These are phyloP conservation scores for Colletotrichum musicola DNA, from an alignment of 2,329 filamentous ascomycete genomes.

Conservation along the genomic window DNA sequence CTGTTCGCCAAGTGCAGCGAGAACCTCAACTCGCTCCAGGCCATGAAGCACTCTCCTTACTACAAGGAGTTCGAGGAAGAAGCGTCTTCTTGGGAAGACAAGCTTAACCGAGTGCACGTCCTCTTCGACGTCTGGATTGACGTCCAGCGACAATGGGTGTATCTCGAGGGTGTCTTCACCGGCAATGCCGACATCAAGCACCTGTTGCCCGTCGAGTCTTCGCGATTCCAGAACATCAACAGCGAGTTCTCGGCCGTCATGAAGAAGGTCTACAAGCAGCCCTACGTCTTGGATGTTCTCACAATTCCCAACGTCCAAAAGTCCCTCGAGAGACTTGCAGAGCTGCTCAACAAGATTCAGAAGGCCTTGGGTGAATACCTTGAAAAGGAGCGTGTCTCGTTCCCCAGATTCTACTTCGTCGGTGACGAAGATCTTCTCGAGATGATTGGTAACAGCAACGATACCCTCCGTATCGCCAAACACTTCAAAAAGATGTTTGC, in stretches of 20 bases:
- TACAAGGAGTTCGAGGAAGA: slow-evolving; percentile 99
- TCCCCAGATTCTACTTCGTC: slow-evolving; percentile 99
- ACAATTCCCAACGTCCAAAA: slow-evolving; percentile 97
- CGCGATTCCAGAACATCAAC: slow-evolving; percentile 98
- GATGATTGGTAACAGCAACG: slow-evolving; percentile 99
- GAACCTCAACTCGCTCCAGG: slow-evolving; percentile 95
- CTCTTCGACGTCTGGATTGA: slow-evolving; percentile 99
- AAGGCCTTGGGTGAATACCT: slow-evolving; percentile 98
- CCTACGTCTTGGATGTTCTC: slow-evolving; percentile 94
- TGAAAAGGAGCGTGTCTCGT: slow-evolving; percentile 96
- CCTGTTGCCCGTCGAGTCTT: slow-evolving; percentile 94
- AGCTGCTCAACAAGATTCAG: slow-evolving; percentile 98
- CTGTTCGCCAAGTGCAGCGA: slow-evolving; percentile 99
- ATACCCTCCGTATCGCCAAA: slow-evolving; percentile 94
- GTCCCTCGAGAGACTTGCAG: slow-evolving; percentile 93
- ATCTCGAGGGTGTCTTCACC: slow-evolving; percentile 98
- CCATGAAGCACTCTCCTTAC: slow-evolving; percentile 98
- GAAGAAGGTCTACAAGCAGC: slow-evolving; percentile 98
- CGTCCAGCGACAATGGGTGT: slow-evolving; percentile 99
- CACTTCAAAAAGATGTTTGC: slow-evolving; percentile 99
- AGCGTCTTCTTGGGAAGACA: slow-evolving; percentile 96
- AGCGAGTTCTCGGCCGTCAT: slow-evolving; percentile 99
- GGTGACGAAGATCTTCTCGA: slow-evolving; percentile 98
- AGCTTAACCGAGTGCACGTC: slow-evolving; percentile 95
- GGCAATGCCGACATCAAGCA: slow-evolving; percentile 99